A percentile compares a stretch with the other conserved stretches of the same genome.
Conservation (phyloP, 2,329 filamentous ascomycete genomes). For the Lachnellula suecica region DNA sequence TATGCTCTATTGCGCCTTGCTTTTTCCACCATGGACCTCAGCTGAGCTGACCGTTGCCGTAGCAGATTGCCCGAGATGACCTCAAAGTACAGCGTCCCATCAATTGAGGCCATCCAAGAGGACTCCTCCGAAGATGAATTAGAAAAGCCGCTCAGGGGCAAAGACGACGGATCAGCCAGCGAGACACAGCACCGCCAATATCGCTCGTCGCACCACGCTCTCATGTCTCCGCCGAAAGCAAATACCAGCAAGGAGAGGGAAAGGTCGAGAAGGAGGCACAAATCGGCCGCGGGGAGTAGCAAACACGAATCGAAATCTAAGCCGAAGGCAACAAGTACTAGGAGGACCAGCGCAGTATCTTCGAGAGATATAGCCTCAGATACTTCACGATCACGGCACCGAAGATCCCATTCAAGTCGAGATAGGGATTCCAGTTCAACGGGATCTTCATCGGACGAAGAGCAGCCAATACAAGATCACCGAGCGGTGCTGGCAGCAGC, state of each 20-base stretch:
- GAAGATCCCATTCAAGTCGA: slow-evolving; percentile 17
- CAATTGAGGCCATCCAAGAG: slow-evolving; percentile 29
- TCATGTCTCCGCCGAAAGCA: slow-evolving; percentile 21
- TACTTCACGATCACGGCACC: slow-evolving; percentile 15
- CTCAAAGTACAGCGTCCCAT: slow-evolving; percentile 26
- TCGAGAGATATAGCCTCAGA: slow-evolving; percentile 17
- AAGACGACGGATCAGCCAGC: slow-evolving; percentile 11
- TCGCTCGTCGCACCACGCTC: slow-evolving; percentile 12
- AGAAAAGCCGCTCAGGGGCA: slow-evolving; percentile 18
- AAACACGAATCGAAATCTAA: slow-evolving; percentile 21
- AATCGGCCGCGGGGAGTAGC: slow-evolving; percentile 13
- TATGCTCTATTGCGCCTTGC: slow-evolving; percentile 8
- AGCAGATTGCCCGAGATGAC: slow-evolving; percentile 22
- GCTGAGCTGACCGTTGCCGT: slow-evolving; percentile 13
- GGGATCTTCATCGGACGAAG: slow-evolving; percentile 25
- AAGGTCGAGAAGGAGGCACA: slow-evolving; percentile 19
- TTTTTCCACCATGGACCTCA: slow-evolving; percentile 12
- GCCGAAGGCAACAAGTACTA: slow-evolving; percentile 18
- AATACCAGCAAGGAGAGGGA: slow-evolving; percentile 25
- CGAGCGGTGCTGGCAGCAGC: slow-evolving; percentile 23
- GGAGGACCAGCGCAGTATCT: slow-evolving; percentile 15
- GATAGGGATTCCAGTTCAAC: slow-evolving; percentile 21
- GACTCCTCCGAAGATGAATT: slow-evolving; percentile 27
- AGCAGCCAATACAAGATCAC: slow-evolving; percentile 24
- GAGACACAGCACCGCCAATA: slow-evolving; percentile 14